phyloP scores from a whole-genome alignment of 495 filamentous ascomycete species.

The Astrocystis sublimbata region DNA sequence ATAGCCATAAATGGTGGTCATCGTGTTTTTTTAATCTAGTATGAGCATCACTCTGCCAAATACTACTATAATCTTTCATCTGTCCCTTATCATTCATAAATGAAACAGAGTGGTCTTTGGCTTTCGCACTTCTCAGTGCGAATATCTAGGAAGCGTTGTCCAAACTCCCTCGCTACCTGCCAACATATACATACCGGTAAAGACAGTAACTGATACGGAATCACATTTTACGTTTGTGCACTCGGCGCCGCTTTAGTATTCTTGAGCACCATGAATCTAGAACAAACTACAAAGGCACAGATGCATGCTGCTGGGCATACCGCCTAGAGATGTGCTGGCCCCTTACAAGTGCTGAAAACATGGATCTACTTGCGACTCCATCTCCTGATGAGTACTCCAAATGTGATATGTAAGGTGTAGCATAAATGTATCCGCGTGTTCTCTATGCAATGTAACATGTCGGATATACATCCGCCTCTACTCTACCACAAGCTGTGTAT shows the following conservation, averaged over 20 bases:
- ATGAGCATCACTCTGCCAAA: too few species aligned
- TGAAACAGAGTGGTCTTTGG: too few species aligned
- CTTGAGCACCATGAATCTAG: background rate
- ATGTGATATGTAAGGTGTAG: background rate
- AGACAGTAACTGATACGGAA: background rate
- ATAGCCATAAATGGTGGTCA: too few species aligned
- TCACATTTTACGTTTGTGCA: background rate
- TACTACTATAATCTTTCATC: too few species aligned
- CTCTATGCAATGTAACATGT: constrained; percentile 5
- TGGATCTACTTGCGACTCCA: background rate
- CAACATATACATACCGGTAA: background rate
- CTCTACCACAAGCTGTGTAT: too few species aligned
- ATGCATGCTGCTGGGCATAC: background rate
- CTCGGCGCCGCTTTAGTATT: background rate
- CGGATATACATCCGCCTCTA: background rate
- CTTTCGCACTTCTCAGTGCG: background rate
- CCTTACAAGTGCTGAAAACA: background rate
- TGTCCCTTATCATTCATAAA: too few species aligned
- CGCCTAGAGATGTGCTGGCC: background rate
- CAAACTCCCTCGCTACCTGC: background rate
- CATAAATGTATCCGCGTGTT: background rate
- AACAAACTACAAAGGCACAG: background rate
- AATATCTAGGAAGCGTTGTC: background rate
- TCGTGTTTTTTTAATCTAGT: too few species aligned
- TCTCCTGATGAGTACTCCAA: background rate